A percentile compares a stretch with the other conserved stretches of the same genome.
Conservation (phyloP, 2,329 filamentous ascomycete genomes). For the Fusarium setosum region DNA sequence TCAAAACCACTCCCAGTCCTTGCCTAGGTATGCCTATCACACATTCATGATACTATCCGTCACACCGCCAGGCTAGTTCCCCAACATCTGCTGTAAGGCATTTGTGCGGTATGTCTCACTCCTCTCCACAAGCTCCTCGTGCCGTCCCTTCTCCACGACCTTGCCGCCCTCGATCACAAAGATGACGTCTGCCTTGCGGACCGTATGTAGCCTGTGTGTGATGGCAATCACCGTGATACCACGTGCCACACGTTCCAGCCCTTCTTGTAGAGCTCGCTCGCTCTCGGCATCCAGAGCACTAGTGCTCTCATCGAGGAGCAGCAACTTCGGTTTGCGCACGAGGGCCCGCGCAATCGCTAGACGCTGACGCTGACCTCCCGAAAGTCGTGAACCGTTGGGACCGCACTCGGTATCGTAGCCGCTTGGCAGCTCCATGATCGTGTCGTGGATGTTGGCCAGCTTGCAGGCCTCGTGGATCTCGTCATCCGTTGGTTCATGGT, state of each 20-base stretch:
- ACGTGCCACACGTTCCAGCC: constrained; percentile 67
- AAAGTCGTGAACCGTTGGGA: constrained; percentile 79
- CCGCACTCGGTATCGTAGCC: constrained; percentile 76
- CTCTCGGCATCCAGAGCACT: constrained; percentile 80
- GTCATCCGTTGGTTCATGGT: constrained; percentile 63
- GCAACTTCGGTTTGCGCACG: constrained; percentile 75
- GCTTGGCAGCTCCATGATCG: constrained; percentile 69
- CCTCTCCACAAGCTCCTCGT: constrained; percentile 64
- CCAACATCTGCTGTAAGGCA: constrained; percentile 62
- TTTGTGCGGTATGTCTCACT: constrained; percentile 65
- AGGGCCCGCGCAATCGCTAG: constrained; percentile 83
- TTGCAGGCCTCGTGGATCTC: constrained; percentile 76
- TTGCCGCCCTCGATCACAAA: constrained; percentile 66
- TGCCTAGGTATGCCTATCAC: too few species aligned
- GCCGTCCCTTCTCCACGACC: constrained; percentile 63
- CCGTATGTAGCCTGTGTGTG: constrained; percentile 67
- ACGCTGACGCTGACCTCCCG: constrained; percentile 83
- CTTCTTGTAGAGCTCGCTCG: constrained; percentile 73
- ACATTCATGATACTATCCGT: neutral
- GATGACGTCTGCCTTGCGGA: constrained; percentile 67
- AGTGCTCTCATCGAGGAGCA: constrained; percentile 86
- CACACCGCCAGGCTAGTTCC: constrained; percentile 5
- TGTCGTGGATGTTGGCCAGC: constrained; percentile 77
- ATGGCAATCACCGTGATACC: constrained; percentile 69
- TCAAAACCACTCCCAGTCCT: too few species aligned